Base-by-base conservation (phyloP, 441 rosid genomes). In the Euphorbia corollata region DNA sequence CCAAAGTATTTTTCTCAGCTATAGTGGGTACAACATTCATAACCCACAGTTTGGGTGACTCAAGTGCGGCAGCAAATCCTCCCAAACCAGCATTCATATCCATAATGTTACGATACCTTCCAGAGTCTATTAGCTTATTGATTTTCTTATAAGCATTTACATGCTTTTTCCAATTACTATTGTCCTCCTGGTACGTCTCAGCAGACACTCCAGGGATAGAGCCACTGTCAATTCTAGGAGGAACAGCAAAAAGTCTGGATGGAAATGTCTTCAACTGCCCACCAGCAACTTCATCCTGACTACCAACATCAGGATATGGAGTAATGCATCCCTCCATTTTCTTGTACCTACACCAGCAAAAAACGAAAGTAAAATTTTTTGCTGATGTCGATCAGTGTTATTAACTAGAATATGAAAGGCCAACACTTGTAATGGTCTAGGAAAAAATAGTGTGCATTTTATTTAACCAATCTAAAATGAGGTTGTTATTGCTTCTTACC, bases 61-160 rank as follows among this genome's bases (percentile, higher is more conserved):
- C 84, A 0, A 95, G 83, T 11, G 93, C 93, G 8, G 96, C 98
- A 24, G 98, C 96, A 54, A 90, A 95, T 30, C 98, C 97, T 61
- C 97, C 99, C 60, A 92, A 81, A 16, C 86, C 97, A 1, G 99
- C 97, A 77, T 91, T 94, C 96, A 94, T 91, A 70, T 94, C 99
- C 91, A 94, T 89, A 50, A 94, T 71, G 68, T 91, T 94, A 67
- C 94, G 85, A 74, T 94, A 91, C 65, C 97, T 87, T 27, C 85
- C 71, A 23, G 93, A 75, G 69, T 90, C 99, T 27, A 91, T 77
- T 73, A 91, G 80, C 63, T 70, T 86, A 53, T 91, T 89, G 73
- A 86, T 83, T 73, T 68, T 84, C 74, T 87, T 90, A 79, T 95
- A 95, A 15, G 80, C 86, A 19, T 65, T 84, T 41, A 87, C 86